Percentiles rank a stretch among this genome's conserved stretches.
Evolutionary conservation across 75 land plant species (phyloP).

Genomic region (Azolla pinnata): DNA sequence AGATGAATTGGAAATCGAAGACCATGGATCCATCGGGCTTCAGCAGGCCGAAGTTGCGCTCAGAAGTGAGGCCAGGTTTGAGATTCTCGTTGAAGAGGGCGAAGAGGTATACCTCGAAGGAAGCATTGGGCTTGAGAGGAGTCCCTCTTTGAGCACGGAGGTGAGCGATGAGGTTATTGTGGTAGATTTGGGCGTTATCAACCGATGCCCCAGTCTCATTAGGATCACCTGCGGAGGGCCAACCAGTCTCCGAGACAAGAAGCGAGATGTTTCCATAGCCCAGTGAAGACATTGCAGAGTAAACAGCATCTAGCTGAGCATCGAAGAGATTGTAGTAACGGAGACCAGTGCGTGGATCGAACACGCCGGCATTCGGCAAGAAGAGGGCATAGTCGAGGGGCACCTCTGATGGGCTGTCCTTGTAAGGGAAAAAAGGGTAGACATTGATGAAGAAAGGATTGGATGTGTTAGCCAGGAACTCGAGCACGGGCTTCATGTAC

Average conservation of each 20-base stretch:
- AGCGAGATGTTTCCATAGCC: slow-evolving; percentile 24
- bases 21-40: slow-evolving; percentile 27
- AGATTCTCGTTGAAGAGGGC: slow-evolving; percentile 67
- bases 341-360: slow-evolving; percentile 19
- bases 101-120: slow-evolving; percentile 44
- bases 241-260: slow-evolving; percentile 43
- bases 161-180: slow-evolving; percentile 30
- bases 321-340: slow-evolving; percentile 29
- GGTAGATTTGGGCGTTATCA: slow-evolving; percentile 38
- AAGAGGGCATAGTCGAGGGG: slow-evolving; percentile 38
- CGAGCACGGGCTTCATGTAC: slow-evolving; percentile 29
- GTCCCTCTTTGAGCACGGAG: slow-evolving; percentile 32
- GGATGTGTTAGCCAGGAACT: slow-evolving; percentile 23
- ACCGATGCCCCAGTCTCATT: slow-evolving; percentile 21
- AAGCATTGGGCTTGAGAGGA: slow-evolving; percentile 35
- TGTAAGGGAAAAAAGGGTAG: slow-evolving; percentile 51
- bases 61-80: slow-evolving; percentile 47
- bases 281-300: slow-evolving; percentile 36
- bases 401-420: slow-evolving; percentile 13
- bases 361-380: neutral
- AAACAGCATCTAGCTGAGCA: slow-evolving; percentile 43
- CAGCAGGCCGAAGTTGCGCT: slow-evolving; percentile 59
- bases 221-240: slow-evolving; percentile 37
- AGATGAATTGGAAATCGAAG: slow-evolving; percentile 13
- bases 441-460: slow-evolving; percentile 49